Base-by-base conservation (phyloP, 2,329 filamentous ascomycete genomes). In the Aspergillus sp. region DNA sequence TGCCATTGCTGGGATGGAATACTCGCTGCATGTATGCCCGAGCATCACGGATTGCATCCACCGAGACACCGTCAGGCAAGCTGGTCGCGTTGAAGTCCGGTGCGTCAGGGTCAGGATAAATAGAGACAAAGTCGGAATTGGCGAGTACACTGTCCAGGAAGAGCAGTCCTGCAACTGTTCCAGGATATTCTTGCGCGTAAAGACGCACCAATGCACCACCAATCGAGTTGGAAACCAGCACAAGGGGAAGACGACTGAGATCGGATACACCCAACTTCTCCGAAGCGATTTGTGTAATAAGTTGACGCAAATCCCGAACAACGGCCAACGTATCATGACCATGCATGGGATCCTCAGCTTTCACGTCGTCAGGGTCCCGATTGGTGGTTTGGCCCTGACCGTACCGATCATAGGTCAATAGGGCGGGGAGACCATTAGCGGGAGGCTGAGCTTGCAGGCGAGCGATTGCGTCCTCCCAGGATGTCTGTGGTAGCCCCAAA, bases 141-240 rank as follows among this genome's bases (percentile, higher is more conserved):
- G 85, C 82, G 70, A 87, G 81, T 62, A 85, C 82, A 38, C 81
- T 85, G 67, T 87, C 85, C 1, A 87, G 79, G 12, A 87, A 78
- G 0, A 87, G 36, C 4, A 82, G 70, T 0, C 75, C 84, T 0
- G 76, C 73, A 0, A 84, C 79, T 0, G 73, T 75, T 2, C 77
- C 75, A 0, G 82, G 79, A 55, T 84, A 78, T 2, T 72, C 69
- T 48, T 80, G 73, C 1, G 82, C 78, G 65, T 82, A 86, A 4
- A 86, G 76, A 1, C 85, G 79, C 0, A 78, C 79, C 15, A 86
- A 70, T 3, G 80, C 77, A 63, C 81, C 82, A 47, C 83, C 83
- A 61, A 85, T 83, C 60, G 80, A 82, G 69, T 82, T 84, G 63
- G 77, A 76, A 8, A 84, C 78, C 36, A 85, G 2, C 0, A 85